A percentile compares a stretch with the other conserved stretches of the same genome.
phyloP scores from a whole-genome alignment of 106 monocot species.

The Acorus calamus region DNA sequence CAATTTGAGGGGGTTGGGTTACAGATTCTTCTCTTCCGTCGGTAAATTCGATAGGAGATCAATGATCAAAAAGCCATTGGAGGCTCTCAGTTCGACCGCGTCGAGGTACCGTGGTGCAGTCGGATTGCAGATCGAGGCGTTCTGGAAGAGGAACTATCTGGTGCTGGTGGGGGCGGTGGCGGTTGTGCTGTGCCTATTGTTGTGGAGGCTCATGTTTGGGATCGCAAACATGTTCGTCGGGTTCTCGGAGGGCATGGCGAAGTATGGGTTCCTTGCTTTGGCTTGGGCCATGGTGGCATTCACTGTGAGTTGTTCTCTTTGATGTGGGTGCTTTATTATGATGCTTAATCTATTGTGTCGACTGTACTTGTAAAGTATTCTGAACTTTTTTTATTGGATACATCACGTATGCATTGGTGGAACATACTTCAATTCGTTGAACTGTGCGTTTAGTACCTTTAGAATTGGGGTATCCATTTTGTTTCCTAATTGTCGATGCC shows the following conservation, averaged over 20 bases:
- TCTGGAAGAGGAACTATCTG: slow-evolving; percentile 90
- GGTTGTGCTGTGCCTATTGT: slow-evolving; percentile 41
- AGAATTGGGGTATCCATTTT: no score
- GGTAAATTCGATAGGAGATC: slow-evolving; percentile 21
- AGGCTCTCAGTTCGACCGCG: slow-evolving; percentile 16
- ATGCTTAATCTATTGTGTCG: no score
- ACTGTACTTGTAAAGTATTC: no score
- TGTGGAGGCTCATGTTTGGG: slow-evolving; percentile 89
- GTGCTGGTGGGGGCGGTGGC: slow-evolving; percentile 59
- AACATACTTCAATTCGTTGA: no score
- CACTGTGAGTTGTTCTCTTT: slow-evolving; percentile 43
- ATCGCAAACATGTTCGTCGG: slow-evolving; percentile 82
- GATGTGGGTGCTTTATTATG: no score
- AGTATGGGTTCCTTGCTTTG: slow-evolving; percentile 92
- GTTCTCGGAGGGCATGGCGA: slow-evolving; percentile 90
- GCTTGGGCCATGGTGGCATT: slow-evolving; percentile 86
- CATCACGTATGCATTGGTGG: slow-evolving; percentile 47
- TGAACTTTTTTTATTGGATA: no score
- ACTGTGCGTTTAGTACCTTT: no score
- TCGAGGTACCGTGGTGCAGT: slow-evolving; percentile 54
- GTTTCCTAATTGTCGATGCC: no score
- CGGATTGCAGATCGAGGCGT: slow-evolving; percentile 87
- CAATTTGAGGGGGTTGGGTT: neutral
- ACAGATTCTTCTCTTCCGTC: neutral
- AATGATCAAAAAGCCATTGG: slow-evolving; percentile 30